Conservation (phyloP, 305 asterid genomes). For the Withania somnifera region DNA sequence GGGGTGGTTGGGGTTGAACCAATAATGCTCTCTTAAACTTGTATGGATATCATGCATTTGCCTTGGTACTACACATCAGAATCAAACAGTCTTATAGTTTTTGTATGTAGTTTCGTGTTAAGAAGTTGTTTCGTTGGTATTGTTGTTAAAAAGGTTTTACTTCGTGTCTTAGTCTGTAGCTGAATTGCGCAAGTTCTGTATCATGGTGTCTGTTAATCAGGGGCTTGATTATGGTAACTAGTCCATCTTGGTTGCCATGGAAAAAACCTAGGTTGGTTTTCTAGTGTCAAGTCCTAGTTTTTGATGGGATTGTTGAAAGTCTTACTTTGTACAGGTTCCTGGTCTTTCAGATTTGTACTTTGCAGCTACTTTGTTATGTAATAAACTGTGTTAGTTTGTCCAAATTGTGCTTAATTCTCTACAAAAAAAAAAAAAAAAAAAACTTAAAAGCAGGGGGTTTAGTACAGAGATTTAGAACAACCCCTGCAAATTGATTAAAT, state of each 20-base stretch:
- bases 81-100: not conserved
- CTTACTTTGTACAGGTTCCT: not conserved
- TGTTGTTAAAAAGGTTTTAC: not conserved
- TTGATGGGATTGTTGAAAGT: not conserved
- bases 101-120: not conserved
- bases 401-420: not conserved
- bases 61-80: not conserved
- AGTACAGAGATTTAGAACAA: too few species aligned
- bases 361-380: not conserved
- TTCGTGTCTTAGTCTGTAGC: not conserved
- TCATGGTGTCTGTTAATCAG: not conserved
- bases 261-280: not conserved
- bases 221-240: not conserved
- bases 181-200: not conserved
- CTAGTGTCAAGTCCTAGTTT: not conserved
- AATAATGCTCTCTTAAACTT: not conserved
- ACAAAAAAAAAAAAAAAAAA: too few species aligned
- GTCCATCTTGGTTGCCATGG: not conserved
- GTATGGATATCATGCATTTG: not conserved
- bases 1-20: not conserved
- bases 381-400: not conserved
- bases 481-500: too few species aligned
- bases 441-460: too few species aligned
- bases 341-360: not conserved
- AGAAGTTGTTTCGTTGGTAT: not conserved